Evolutionary conservation across 2,329 filamentous ascomycete genomes (phyloP), one percentile per base, ranked within the genome.

Genomic region (Xylariaceae sp.): DNA sequence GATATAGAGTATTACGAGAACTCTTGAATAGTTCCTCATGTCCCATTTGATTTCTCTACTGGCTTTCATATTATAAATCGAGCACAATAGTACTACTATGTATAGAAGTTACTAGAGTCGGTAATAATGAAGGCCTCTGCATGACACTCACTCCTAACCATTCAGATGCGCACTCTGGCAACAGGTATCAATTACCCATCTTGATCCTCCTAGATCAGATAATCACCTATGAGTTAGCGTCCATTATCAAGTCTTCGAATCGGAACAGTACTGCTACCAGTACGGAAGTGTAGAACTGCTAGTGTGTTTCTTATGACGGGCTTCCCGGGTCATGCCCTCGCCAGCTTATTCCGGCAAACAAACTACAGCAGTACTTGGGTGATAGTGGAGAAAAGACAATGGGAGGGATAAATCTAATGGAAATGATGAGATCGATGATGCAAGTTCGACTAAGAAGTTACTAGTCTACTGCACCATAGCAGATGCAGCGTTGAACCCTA

Each of bases 181-280:
- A n/a, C n/a, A n/a, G n/a, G n/a, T n/a, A n/a, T n/a, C 16, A 19
- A 24, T 28, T 45, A 36, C 24, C 40, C 37, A 45, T 44, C 48
- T 28, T 14, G 29, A 53, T 45, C 40, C 26, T 45, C 50, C 53
- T 12, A 58, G 55, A 58, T 58, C 50, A 58, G 55, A 54, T 53
- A 44, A 54, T 55, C 34, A 31, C 41, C 36, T 26, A 45, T 40
- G 47, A 37, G 19, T 54, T 50, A 54, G 56, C n/a, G 34, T 36
- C 40, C 21, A 24, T 33, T n/a, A 43, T 50, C 31, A 40, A 49
- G 43, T 45, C 39, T 53, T 41, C 9, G 19, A 34, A 19, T 21
- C n/a, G n/a, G n/a, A n/a, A n/a, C n/a, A n/a, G n/a, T n/a, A n/a
- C n/a, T n/a, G n/a, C n/a, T n/a, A n/a, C n/a, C n/a, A n/a, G n/a